These are phyloP conservation scores for Chrysophaeum taylorii DNA, from an alignment of 352 stramenopile species.

Conservation along the genomic window DNA sequence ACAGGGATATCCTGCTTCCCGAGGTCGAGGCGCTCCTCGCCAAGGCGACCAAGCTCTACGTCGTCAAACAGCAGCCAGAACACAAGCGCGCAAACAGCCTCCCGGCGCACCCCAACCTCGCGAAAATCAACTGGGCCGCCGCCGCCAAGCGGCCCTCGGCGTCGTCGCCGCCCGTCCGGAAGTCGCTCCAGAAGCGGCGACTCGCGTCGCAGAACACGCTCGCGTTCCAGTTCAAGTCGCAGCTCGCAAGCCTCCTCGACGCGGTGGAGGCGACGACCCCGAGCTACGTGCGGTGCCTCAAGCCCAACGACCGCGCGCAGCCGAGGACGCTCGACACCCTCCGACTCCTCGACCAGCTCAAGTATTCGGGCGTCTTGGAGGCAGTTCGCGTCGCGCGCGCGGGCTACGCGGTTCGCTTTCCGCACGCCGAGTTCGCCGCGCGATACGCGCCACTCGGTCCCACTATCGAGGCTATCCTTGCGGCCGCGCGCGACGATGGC, in stretches of 20 bases:
- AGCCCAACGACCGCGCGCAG: conserved; percentile 88
- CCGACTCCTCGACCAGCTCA: conserved; percentile 90
- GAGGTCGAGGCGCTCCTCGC: conserved; percentile 50
- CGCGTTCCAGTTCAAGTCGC: conserved; percentile 79
- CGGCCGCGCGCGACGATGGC: too few species aligned
- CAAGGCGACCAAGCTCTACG: conserved; percentile 12
- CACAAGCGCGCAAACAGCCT: not conserved
- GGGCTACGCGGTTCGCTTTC: conserved; percentile 85
- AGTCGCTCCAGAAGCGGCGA: not conserved
- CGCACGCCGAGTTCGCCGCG: conserved; percentile 75
- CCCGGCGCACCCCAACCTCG: not conserved
- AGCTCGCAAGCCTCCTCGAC: conserved; percentile 76
- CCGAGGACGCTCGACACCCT: conserved; percentile 73
- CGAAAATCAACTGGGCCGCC: not conserved
- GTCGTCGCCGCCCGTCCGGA: conserved; percentile 3
- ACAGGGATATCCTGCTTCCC: conserved; percentile 64
- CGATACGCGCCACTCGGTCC: too few species aligned
- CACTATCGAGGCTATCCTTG: too few species aligned
- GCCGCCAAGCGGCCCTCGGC: conserved; percentile 3
- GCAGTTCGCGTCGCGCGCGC: conserved; percentile 83
- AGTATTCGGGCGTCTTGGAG: conserved; percentile 90
- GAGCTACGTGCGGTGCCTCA: conserved; percentile 97
- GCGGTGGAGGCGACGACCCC: conserved; percentile 83
- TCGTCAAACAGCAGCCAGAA: not conserved
- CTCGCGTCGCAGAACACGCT: conserved; percentile 30